phyloP scores from a whole-genome alignment of 2,329 filamentous ascomycete species.

The Colletotrichum paranaense region DNA sequence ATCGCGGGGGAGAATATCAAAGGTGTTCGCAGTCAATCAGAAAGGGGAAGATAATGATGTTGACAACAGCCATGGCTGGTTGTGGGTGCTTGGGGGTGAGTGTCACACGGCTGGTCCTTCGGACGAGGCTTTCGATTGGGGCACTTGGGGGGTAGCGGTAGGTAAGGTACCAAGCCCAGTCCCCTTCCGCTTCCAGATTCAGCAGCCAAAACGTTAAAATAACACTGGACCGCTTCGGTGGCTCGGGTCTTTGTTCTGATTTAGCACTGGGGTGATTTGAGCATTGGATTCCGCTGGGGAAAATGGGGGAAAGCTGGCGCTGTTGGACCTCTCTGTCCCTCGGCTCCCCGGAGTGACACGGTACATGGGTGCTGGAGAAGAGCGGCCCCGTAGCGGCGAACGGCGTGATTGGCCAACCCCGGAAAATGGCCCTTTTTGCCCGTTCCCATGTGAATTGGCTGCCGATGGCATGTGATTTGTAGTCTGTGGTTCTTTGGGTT shows the following conservation, averaged over 20 bases:
- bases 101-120: slow-evolving; percentile 17
- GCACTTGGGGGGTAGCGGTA: too few relatives aligned
- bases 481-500: neutral
- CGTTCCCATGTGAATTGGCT: slow-evolving; percentile 34
- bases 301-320: slow-evolving; percentile 1
- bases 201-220: neutral
- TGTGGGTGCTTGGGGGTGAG: neutral
- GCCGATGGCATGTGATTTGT: slow-evolving; percentile 33
- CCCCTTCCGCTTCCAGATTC: neutral
- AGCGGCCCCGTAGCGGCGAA: neutral
- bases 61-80: slow-evolving; percentile 20
- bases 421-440: slow-evolving; percentile 23
- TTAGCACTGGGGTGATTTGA: neutral
- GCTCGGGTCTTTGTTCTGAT: slow-evolving; percentile 7
- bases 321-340: slow-evolving; percentile 18
- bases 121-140: slow-evolving; percentile 19
- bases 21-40: neutral
- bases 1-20: neutral
- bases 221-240: neutral
- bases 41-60: slow-evolving; percentile 1
- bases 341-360: slow-evolving; percentile 31
- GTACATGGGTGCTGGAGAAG: slow-evolving; percentile 13
- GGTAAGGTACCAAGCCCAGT: neutral
- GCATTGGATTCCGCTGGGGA: neutral
- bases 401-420: slow-evolving; percentile 30